Conservation (phyloP, 495 filamentous ascomycete species). For the Venustampulla echinocandica region DNA sequence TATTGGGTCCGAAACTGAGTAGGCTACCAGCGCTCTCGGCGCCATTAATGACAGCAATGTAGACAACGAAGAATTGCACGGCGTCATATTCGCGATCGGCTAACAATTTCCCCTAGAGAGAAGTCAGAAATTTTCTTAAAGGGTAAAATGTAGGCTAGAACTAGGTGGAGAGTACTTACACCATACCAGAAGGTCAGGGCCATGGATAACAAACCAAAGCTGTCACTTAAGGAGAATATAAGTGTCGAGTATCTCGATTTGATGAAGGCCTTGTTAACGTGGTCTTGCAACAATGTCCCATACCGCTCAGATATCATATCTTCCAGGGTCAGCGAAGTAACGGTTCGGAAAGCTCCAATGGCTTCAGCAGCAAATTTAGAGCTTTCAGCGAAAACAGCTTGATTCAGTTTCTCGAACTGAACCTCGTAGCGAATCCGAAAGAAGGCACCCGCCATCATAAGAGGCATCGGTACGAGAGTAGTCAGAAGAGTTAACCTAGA, state of each 20-base stretch:
- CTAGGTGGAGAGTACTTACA: slow-evolving; percentile 5
- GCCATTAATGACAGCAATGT: slow-evolving; percentile 23
- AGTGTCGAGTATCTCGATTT: slow-evolving; percentile 43
- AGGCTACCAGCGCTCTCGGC: slow-evolving; percentile 16
- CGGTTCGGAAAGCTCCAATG: slow-evolving; percentile 46
- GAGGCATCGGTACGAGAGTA: slow-evolving; percentile 39
- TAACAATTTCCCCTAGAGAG: slow-evolving; percentile 15
- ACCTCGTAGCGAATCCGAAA: slow-evolving; percentile 44
- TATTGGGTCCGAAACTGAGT: slow-evolving; percentile 31
- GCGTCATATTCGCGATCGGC: slow-evolving; percentile 18
- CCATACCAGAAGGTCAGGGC: slow-evolving; percentile 52
- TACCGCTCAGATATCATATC: slow-evolving; percentile 41
- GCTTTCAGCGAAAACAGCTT: slow-evolving; percentile 44
- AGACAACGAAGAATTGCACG: slow-evolving; percentile 26
- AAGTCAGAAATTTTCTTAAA: not conserved
- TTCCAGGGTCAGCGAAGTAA: slow-evolving; percentile 46
- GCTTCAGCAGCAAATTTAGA: slow-evolving; percentile 50
- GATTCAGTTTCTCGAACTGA: slow-evolving; percentile 42
- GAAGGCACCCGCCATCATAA: slow-evolving; percentile 42
- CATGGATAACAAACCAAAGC: slow-evolving; percentile 38
- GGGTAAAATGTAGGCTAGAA: not conserved
- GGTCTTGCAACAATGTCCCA: slow-evolving; percentile 38
- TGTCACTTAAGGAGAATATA: slow-evolving; percentile 42
- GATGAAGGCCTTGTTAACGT: slow-evolving; percentile 41
- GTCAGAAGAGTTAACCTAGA: slow-evolving; percentile 25